Evolutionary conservation across 495 filamentous ascomycete genomes (phyloP), one percentile per base, ranked within the genome.

Genomic region (Filosporella fistucella): DNA sequence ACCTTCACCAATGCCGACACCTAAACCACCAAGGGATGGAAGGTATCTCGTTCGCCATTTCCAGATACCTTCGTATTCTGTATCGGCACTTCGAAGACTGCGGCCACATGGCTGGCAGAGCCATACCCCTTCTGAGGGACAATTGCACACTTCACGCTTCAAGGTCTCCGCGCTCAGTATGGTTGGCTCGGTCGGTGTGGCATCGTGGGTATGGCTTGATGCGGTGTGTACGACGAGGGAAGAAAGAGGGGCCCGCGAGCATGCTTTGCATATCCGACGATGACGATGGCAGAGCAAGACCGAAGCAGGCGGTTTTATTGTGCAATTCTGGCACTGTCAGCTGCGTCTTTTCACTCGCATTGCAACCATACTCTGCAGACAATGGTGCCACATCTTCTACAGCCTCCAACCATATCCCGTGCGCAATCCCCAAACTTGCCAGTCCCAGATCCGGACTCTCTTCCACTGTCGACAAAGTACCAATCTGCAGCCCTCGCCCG

Each of bases 31-130:
- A 0, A 89, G 83, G 24, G 80, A 82, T 16, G 82, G 81, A 37
- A 82, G 81, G 66, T 94, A 96, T n/a, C 85, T 77, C 18, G 80
- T 88, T 16, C 90, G 84, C 89, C 90, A 95, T 17, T 71, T 80
- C 90, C 90, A 95, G 28, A 89, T 84, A 28, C 85, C 82, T 30
- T 26, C 33, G 64, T 96, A 95, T 23, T 82, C 84, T 12, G 74
- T 76, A 58, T 96, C 89, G 14, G 76, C 75, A 33, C 70, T 76
- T 20, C 78, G 72, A 30, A 93, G 76, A 11, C 72, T 70, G 49
- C 81, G 72, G 2, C 89, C 89, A 59, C 90, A 95, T 4, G 80
- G 75, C 35, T 82, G 75, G 63, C 90, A 96, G 21, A 96, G 75
- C 84, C 88, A 93, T 47, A 89, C 73, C 2, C 72, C 70, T 18